phyloP scores from a whole-genome alignment of 2,329 filamentous ascomycete species.

The Aspergillus viridinutans region DNA sequence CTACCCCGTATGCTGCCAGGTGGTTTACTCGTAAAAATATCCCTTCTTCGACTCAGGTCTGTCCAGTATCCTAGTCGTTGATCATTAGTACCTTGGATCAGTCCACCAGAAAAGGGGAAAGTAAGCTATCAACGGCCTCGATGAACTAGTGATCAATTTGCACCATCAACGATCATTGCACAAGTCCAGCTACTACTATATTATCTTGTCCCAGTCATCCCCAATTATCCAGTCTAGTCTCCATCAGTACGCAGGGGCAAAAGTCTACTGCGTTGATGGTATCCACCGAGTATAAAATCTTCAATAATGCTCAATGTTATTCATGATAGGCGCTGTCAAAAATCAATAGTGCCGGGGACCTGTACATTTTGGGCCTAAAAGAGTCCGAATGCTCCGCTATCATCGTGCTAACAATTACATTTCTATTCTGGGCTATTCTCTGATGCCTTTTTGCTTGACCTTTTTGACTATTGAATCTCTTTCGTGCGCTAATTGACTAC shows the following conservation, averaged over 20 bases:
- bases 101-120: neutral
- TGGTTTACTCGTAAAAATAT: neutral
- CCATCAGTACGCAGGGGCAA: neutral
- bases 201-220: slow-evolving; percentile 3
- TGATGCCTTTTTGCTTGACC: neutral
- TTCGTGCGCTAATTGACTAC: neutral
- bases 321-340: slow-evolving; percentile 15
- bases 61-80: neutral
- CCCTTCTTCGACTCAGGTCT: neutral
- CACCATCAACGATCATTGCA: slow-evolving; percentile 9
- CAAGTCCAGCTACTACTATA: slow-evolving; percentile 2
- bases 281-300: neutral
- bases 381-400: slow-evolving; percentile 11
- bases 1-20: too few relatives aligned
- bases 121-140: neutral
- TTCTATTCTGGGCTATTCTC: neutral
- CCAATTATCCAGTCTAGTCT: neutral
- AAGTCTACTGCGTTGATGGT: neutral
- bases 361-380: slow-evolving; percentile 10
- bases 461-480: neutral
- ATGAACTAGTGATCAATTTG: slow-evolving; percentile 1
- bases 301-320: neutral
- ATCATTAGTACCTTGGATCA: neutral
- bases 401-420: slow-evolving; percentile 5
- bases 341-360: slow-evolving; percentile 20